Conservation (phyloP, 164 flowering plant genomes). For the Tetrastigma voinierianum region DNA sequence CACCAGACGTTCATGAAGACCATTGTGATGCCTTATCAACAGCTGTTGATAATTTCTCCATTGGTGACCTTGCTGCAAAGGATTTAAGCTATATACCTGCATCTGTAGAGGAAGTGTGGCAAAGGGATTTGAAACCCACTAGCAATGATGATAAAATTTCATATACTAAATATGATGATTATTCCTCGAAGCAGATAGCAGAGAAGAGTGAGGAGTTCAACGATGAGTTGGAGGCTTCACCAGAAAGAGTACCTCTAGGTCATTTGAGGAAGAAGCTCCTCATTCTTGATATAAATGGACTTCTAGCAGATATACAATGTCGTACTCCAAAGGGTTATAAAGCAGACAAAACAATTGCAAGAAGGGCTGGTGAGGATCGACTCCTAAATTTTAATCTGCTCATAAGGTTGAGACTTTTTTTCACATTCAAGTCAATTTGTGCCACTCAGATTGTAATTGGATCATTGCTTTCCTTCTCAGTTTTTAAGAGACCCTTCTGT, state of each 20-base stretch:
- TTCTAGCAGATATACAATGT: slow-evolving; percentile 71
- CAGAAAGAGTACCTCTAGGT: slow-evolving; percentile 8
- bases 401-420: background rate
- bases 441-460: background rate
- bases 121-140: background rate
- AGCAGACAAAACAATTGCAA: slow-evolving; percentile 41
- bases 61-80: background rate
- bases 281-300: slow-evolving; percentile 85
- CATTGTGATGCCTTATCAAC: background rate
- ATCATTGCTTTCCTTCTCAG: slow-evolving; percentile 36
- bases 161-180: background rate
- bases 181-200: background rate
- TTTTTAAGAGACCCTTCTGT: slow-evolving; percentile 79
- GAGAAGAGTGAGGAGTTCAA: slow-evolving; percentile 1
- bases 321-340: slow-evolving; percentile 38
- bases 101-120: background rate
- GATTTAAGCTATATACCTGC: background rate
- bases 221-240: slow-evolving; percentile 3
- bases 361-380: slow-evolving; percentile 56
- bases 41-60: background rate
- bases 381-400: slow-evolving; percentile 1
- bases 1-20: background rate
- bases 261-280: slow-evolving; percentile 58
- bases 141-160: background rate
- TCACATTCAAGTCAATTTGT: background rate